Evolutionary conservation across 306 rosid genomes (phyloP).

Genomic region (Urtica urens): DNA sequence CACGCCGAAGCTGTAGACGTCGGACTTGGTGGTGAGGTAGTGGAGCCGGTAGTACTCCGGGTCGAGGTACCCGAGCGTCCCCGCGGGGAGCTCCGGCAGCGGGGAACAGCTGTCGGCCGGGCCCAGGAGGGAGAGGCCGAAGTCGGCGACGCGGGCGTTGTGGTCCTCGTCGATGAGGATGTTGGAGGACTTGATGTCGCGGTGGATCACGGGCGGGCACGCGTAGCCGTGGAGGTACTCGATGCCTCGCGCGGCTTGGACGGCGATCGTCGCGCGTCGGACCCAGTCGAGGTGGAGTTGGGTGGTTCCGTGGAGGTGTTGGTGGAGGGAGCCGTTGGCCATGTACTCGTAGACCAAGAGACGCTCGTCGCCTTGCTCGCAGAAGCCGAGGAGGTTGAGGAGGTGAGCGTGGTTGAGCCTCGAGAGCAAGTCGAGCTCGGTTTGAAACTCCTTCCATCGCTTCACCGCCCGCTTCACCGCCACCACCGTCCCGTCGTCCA

Average conservation of each 20-base stretch:
- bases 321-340: conserved; percentile 87
- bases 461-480: conserved; percentile 83
- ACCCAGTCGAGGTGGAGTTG: conserved; percentile 69
- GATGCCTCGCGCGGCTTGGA: conserved; percentile 89
- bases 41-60: conserved; percentile 97
- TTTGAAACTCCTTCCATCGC: conserved; percentile 75
- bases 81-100: conserved; percentile 82
- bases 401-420: conserved; percentile 82
- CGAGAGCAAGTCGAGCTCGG: conserved; percentile 76
- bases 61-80: conserved; percentile 93
- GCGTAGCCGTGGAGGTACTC: conserved; percentile 84
- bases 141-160: conserved; percentile 91
- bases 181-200: conserved; percentile 90
- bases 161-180: conserved; percentile 93
- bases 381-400: conserved; percentile 77
- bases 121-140: conserved; percentile 72
- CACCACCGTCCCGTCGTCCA: conserved; percentile 71
- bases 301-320: conserved; percentile 70
- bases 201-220: conserved; percentile 82
- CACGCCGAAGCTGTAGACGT: conserved; percentile 91
- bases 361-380: conserved; percentile 83
- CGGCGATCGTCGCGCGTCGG: conserved; percentile 82
- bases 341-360: conserved; percentile 89
- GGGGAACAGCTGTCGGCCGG: conserved; percentile 87
- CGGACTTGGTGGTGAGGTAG: conserved; percentile 91